Evolutionary conservation across 1,284 basidiomycete species (phyloP).

Genomic region (Cutaneotrichosporon mucoides): DNA sequence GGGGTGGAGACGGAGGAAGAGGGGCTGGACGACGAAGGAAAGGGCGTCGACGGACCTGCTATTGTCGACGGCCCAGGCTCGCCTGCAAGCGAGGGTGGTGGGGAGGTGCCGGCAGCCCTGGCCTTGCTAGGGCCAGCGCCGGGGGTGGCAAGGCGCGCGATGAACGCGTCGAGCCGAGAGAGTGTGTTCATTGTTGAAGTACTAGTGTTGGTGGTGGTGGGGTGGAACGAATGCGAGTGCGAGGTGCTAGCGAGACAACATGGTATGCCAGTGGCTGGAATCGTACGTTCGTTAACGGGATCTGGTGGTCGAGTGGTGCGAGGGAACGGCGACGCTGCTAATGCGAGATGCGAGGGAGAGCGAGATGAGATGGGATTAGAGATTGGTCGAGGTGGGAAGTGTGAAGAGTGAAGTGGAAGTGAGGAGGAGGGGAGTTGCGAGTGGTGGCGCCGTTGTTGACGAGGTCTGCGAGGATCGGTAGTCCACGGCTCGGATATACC

Average conservation of each 20-base stretch:
- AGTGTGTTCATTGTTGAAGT: constrained; percentile 35
- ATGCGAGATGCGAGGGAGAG: background rate
- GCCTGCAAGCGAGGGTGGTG: background rate
- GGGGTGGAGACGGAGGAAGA: constrained; percentile 2
- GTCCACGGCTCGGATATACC: no score
- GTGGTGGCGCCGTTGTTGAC: no score
- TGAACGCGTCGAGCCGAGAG: constrained; percentile 30
- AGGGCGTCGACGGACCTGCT: background rate
- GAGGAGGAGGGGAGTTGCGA: background rate
- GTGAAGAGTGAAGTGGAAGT: background rate
- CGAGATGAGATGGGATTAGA: background rate
- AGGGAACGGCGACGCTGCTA: background rate
- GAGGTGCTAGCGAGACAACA: constrained; percentile 27
- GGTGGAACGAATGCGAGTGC: constrained; percentile 25
- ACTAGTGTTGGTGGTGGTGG: constrained; percentile 68
- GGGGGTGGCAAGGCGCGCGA: constrained; percentile 19
- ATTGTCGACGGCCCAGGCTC: background rate
- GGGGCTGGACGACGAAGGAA: background rate
- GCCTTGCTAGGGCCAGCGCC: constrained; percentile 1
- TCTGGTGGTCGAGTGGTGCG: background rate
- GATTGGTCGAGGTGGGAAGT: background rate
- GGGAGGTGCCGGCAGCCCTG: background rate
- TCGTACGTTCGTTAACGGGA: no score
- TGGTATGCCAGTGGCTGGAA: constrained; percentile 18
- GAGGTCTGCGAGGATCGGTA: no score